A percentile compares a stretch with the other conserved stretches of the same genome.
phyloP scores from a whole-genome alignment of 371 early-diverging fungal genomes.

The Rhizopus sp. region DNA sequence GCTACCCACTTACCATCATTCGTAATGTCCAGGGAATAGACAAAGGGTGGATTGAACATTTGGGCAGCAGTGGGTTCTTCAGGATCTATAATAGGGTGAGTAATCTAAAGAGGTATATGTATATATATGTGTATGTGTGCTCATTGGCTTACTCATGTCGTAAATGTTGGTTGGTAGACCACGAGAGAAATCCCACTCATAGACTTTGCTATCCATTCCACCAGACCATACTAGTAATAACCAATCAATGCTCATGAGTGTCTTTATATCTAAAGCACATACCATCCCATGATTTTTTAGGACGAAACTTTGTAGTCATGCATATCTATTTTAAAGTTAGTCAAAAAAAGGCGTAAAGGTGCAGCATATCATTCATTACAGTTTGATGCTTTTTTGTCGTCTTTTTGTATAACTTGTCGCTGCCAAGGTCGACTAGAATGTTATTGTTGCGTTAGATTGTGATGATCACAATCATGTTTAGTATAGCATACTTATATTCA shows the following conservation, averaged over 20 bases:
- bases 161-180: constrained; percentile 29
- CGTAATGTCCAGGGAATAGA: constrained; percentile 35
- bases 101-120: not conserved
- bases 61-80: constrained; percentile 35
- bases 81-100: constrained; percentile 18
- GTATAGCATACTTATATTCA: constrained; percentile 36
- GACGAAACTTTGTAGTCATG: constrained; percentile 44
- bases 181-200: constrained; percentile 50
- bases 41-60: constrained; percentile 57
- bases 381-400: constrained; percentile 39
- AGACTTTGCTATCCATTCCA: constrained; percentile 47
- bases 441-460: not conserved
- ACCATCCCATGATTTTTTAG: constrained; percentile 53
- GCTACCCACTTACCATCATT: constrained; percentile 40
- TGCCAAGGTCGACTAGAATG: constrained; percentile 42
- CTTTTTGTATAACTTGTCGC: constrained; percentile 43
- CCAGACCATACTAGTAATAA: constrained; percentile 47
- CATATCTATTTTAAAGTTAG: constrained; percentile 31
- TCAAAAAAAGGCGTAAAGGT: not conserved
- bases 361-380: constrained; percentile 14
- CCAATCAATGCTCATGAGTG: not conserved
- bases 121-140: too few relatives aligned
- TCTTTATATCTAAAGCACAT: not conserved
- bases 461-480: not conserved
- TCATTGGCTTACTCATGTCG: constrained; percentile 30